Evolutionary conservation across 352 stramenopile genomes (phyloP), one percentile per base, ranked within the genome.

Genomic region (Thraustochytrium sp.): DNA sequence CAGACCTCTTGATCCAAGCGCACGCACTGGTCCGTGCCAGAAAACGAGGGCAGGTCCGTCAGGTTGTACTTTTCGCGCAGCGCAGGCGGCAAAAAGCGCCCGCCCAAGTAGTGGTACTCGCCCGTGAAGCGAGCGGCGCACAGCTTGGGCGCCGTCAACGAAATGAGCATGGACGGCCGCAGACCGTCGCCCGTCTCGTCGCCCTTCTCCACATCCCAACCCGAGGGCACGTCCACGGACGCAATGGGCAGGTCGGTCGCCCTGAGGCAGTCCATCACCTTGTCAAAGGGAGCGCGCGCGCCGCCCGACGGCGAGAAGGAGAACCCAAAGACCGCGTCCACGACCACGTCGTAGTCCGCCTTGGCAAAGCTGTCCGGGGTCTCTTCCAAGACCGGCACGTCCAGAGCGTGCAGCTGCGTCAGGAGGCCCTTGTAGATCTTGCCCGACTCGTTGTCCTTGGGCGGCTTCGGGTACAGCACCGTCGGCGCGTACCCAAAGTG

Each of bases 321-420:
- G 89, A 99, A 99, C 3, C 97, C 97, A 89, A 99, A 99, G 55
- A 99, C 96, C 5, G 93, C 93, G 86, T 99, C 97, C 8, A 99
- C 86, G 44, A 99, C 93, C n/a, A 97, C 63, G 80, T 96, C 91
- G 97, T 18, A 49, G 23, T 88, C 29, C 0, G 76, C 51, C 51
- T 93, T 89, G n/a, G 94, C 42, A 37, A 86, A 72, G 23, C 86
- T 59, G 0, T 90, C 93, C 73, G 29, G 64, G 16, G 9, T 13
- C 9, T 86, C 80, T 0, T 90, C 87, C 16, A 94, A 53, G 49
- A 96, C 92, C n/a, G 90, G 90, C 73, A 95, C 94, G 68, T 93
- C 87, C 29, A 95, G 85, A 26, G 90, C 88, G 40, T 92, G 46
- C 26, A 90, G 94, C 74, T 96, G 91, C 62, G 88, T 90, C 63